Evolutionary conservation across 805 yeast genomes (phyloP), one percentile per base, ranked within the genome.

Genomic region (Pichia gijzeniarum): DNA sequence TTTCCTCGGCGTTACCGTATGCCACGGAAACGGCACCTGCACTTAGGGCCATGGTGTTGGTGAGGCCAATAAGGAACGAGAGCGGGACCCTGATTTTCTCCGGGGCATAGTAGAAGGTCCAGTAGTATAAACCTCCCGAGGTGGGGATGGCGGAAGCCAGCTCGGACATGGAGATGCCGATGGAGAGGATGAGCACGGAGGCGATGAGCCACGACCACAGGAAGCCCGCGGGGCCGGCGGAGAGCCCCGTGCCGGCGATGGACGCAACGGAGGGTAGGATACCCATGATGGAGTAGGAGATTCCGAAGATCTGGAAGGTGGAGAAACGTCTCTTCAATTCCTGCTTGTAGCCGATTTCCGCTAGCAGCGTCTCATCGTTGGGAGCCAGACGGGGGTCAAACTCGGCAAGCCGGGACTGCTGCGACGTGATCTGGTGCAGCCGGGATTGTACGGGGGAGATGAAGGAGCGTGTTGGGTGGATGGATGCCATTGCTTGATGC

Each of bases 131-230:
- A 8, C 90, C 90, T 44, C 90, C 90, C 18, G 84, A 76, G 1
- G 90, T 82, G 21, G 91, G 90, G 52, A 80, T 74, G 1, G 88
- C 75, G 32, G 82, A 73, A 1, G 83, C 85, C 50, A 81, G 61
- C 54, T 81, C 83, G 5, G 85, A 70, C 79, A 84, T 75, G 16
- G 82, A 69, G 7, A 74, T 50, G 16, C 87, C 88, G n/a, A 79
- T 72, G 9, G 69, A 57, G 44, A 80, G 56, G 45, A 82, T 79
- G 53, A 80, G 76, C 9, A 68, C 48, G 4, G 79, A 72, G 30
- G 85, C 72, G 14, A 77, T 55, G 39, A 79, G 61, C 90, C 90
- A 83, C 40, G 86, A 82, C 89, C 89, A 82, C 3, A 80, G 70
- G 50, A 80, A 69, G 3, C 81, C 77, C 12, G 71, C 78, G 0